These are phyloP conservation scores for Musa itinerans DNA, from an alignment of 176 grass and related monocot genomes.

Conservation along the genomic window DNA sequence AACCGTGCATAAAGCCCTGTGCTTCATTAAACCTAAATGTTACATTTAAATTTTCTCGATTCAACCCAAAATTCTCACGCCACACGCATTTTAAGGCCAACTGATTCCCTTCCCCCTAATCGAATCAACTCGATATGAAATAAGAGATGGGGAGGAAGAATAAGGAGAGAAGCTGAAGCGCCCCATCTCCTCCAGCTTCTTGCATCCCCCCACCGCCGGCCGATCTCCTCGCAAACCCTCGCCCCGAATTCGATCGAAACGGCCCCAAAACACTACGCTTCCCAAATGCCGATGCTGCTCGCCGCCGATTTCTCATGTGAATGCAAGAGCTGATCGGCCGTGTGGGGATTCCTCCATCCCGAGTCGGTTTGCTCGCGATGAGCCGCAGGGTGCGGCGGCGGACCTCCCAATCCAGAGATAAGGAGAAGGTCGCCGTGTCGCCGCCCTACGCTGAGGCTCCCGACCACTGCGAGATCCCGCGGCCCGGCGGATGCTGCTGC, in stretches of 20 bases:
- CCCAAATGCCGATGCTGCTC: neutral
- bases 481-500: constrained; percentile 1
- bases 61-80: too few species aligned
- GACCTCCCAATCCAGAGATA: constrained; percentile 27
- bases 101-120: neutral
- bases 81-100: too few species aligned
- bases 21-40: too few species aligned
- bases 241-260: neutral
- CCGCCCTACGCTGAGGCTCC: neutral
- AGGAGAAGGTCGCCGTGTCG: constrained; percentile 22
- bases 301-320: neutral
- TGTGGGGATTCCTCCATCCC: neutral
- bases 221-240: neutral
- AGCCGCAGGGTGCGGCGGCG: constrained; percentile 79
- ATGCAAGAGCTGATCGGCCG: neutral
- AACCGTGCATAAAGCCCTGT: too few species aligned
- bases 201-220: neutral
- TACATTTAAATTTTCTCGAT: too few species aligned
- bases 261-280: neutral
- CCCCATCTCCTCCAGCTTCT: neutral
- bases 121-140: neutral
- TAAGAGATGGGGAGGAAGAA: neutral
- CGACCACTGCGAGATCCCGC: neutral
- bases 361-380: constrained; percentile 29
- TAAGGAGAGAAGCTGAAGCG: neutral